A percentile compares a stretch with the other conserved stretches of the same genome.
phyloP scores from a whole-genome alignment of 2,329 filamentous ascomycete species.

The Rutstroemia sydowiana region DNA sequence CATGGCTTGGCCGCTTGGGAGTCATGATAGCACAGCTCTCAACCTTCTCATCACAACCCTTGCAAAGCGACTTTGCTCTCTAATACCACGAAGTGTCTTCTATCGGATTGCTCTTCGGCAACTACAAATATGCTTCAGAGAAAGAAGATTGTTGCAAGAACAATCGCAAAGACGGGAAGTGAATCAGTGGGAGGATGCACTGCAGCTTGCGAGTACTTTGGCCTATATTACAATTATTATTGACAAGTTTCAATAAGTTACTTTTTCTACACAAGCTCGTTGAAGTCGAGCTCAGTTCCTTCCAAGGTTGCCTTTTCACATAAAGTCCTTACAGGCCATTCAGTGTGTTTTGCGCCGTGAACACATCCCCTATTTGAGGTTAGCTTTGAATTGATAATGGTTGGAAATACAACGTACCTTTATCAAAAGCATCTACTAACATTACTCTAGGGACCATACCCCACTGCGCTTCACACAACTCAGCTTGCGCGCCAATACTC shows the following conservation, averaged over 20 bases:
- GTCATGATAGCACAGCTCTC: too few relatives aligned
- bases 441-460: conserved; percentile 44
- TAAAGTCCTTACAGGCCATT: conserved; percentile 16
- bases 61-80: too few relatives aligned
- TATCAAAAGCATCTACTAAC: conserved; percentile 53
- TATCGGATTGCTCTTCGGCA: too few relatives aligned
- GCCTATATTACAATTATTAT: neutral
- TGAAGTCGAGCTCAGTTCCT: neutral
- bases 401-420: conserved; percentile 20
- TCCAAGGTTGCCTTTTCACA: neutral
- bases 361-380: conserved; percentile 22
- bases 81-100: too few relatives aligned
- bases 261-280: neutral
- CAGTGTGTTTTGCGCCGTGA: conserved; percentile 26
- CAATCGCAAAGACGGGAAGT: too few relatives aligned
- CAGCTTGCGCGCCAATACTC: conserved; percentile 43
- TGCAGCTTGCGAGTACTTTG: too few relatives aligned
- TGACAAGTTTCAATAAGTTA: neutral
- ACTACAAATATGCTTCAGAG: too few relatives aligned
- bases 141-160: too few relatives aligned
- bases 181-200: too few relatives aligned
- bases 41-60: too few relatives aligned
- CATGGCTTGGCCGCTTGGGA: too few relatives aligned
- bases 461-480: conserved; percentile 39
- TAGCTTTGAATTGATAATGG: neutral